These are phyloP conservation scores for Nothophoma quercina DNA, from an alignment of 2,329 filamentous ascomycete species.

Conservation along the genomic window DNA sequence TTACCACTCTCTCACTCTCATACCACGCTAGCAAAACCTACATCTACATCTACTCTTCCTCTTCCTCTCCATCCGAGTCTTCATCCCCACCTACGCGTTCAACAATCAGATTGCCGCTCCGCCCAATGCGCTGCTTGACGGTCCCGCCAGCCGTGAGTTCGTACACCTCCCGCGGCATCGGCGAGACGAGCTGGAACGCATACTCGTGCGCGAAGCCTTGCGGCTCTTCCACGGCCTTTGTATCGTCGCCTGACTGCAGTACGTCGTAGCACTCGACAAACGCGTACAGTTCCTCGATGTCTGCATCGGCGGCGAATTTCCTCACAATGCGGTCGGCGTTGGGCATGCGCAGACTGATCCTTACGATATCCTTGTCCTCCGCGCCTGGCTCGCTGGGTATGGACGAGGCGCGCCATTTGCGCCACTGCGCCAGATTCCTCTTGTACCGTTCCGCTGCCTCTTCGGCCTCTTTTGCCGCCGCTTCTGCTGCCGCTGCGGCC, in stretches of 20 bases:
- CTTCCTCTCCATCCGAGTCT: conserved; percentile 46
- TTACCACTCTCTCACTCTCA: too few species aligned
- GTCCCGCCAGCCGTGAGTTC: conserved; percentile 71
- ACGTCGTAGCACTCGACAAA: conserved; percentile 84
- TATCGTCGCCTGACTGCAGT: not conserved
- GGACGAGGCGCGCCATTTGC: conserved; percentile 74
- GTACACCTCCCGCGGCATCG: conserved; percentile 84
- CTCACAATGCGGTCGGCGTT: conserved; percentile 79
- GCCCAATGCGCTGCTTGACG: conserved; percentile 76
- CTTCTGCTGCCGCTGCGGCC: conserved; percentile 66
- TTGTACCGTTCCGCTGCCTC: conserved; percentile 66
- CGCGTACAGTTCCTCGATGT: conserved; percentile 89
- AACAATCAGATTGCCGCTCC: conserved; percentile 88
- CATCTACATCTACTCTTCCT: not conserved
- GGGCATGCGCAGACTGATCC: conserved; percentile 69
- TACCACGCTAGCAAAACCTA: too few species aligned
- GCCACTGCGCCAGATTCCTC: conserved; percentile 73
- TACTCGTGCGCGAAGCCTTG: conserved; percentile 80
- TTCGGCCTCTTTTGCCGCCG: conserved; percentile 70
- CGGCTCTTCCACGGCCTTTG: conserved; percentile 56
- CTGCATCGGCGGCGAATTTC: conserved; percentile 72
- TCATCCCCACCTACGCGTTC: conserved; percentile 71
- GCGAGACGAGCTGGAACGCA: conserved; percentile 82
- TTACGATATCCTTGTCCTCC: conserved; percentile 72
- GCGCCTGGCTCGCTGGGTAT: conserved; percentile 73